These are phyloP conservation scores for Musa acuminata DNA, from an alignment of 176 grass and related monocot genomes.

Conservation along the genomic window DNA sequence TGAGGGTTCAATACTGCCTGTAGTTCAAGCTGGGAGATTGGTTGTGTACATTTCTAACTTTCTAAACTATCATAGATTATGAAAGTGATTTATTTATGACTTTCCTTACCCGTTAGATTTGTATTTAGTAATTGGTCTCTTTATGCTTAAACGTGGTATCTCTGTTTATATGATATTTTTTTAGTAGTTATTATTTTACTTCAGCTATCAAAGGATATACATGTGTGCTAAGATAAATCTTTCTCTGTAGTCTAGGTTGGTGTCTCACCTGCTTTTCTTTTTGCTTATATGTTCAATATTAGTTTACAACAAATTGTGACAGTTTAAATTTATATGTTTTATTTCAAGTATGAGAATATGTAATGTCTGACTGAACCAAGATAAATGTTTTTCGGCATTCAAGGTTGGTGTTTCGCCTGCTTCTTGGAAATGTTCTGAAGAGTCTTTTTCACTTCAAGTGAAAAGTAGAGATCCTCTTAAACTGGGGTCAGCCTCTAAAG, in stretches of 20 bases:
- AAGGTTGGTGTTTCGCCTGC: slow-evolving; percentile 53
- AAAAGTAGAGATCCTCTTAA: slow-evolving; percentile 94
- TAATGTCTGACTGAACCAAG: background rate
- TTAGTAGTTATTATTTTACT: too few species aligned
- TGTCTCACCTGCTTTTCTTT: too few species aligned
- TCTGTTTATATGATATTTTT: background rate
- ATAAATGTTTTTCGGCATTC: slow-evolving; percentile 10
- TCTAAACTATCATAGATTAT: background rate
- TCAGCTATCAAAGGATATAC: too few species aligned
- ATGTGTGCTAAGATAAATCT: too few species aligned
- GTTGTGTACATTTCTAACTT: background rate
- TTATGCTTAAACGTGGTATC: background rate
- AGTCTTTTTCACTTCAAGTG: slow-evolving; percentile 87
- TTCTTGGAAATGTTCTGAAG: slow-evolving; percentile 98
- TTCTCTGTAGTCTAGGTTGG: too few species aligned
- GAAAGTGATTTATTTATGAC: background rate
- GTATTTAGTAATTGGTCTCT: background rate
- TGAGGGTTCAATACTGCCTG: background rate
- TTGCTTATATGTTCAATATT: too few species aligned
- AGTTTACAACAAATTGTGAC: background rate
- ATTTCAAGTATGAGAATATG: background rate
- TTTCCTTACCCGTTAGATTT: background rate
- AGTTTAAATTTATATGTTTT: background rate
- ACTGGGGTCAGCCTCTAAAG: slow-evolving; percentile 37
- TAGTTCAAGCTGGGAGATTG: background rate